phyloP scores from a whole-genome alignment of 495 filamentous ascomycete genomes.

The Beverwykella pulmonaria region DNA sequence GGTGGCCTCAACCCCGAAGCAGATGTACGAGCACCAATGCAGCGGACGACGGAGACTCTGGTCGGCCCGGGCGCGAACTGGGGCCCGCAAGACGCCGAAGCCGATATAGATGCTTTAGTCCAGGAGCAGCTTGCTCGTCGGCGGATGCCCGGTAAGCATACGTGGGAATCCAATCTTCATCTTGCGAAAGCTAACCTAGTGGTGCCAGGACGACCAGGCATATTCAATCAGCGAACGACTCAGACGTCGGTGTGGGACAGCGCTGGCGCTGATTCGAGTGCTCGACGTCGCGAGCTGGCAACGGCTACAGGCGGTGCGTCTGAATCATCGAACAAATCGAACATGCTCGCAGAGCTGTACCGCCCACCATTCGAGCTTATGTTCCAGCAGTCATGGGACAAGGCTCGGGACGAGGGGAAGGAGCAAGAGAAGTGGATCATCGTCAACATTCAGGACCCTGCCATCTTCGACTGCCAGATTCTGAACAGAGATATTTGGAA shows the following conservation, averaged over 20 bases:
- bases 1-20: constrained; percentile 48
- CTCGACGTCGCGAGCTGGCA: constrained; percentile 58
- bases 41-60: constrained; percentile 85
- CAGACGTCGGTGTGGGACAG: constrained; percentile 74
- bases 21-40: constrained; percentile 87
- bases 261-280: constrained; percentile 44
- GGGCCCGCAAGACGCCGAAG: constrained; percentile 51
- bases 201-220: constrained; percentile 59
- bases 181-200: not conserved
- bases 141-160: constrained; percentile 32
- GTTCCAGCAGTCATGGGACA: constrained; percentile 70
- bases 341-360: constrained; percentile 83
- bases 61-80: constrained; percentile 68
- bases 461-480: constrained; percentile 88
- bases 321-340: constrained; percentile 67
- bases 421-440: constrained; percentile 89
- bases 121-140: constrained; percentile 66
- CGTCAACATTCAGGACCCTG: constrained; percentile 90
- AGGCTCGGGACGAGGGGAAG: constrained; percentile 79
- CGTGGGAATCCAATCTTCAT: not conserved
- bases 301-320: constrained; percentile 74
- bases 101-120: constrained; percentile 64
- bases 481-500: constrained; percentile 98
- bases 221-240: constrained; percentile 79
- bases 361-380: constrained; percentile 90